Base-by-base conservation (phyloP, 1,284 basidiomycete species). In the Tetrapyrgos nigripes region DNA sequence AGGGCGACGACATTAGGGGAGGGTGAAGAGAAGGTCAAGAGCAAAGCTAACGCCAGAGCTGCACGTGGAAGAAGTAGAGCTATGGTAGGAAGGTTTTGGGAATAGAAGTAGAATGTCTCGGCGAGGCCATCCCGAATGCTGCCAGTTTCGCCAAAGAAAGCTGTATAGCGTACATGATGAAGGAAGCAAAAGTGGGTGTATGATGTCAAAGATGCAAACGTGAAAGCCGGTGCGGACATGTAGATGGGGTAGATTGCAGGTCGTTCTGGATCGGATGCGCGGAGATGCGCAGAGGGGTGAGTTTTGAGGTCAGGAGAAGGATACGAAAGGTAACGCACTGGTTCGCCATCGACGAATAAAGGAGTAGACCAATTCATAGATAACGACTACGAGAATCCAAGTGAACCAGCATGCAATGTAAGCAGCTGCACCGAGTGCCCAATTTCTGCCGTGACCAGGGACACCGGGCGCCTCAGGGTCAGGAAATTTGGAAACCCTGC, bases 181-280 rank as follows among this genome's bases (percentile, higher is more conserved):
- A 96, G 78, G 77, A 95, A 94, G 73, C 87, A 90, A 71, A 93
- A 95, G 74, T 89, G 87, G 57, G 83, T 83, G 75, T 89, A 95
- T 9, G 91, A 94, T 3, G 85, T 82, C 76, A 95, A 84, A 37
- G 84, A 84, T 27, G 85, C 88, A 58, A 89, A 79, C 68, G 85
- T 88, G 75, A 86, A 89, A 4, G 85, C 91, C 5, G 92, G 80
- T 1, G 92, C 81, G 1, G 92, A 94, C 53, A 93, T 79, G 73
- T 94, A 94, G 61, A 96, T 85, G 6, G 92, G 90, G 52, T 90
- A 79, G 59, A 95, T 88, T 19, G 86, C 77, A 1, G 93, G 93
- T 45, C 92, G 90, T 72, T 88, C 93, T 94, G 67, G 59, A 57
- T 23, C 27, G 44, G 14, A 53, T 50, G 55, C 17, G 26, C 61